A percentile compares a stretch with the other conserved stretches of the same genome.
These are phyloP conservation scores for Sorghum bicolor DNA, from an alignment of 176 grass and related monocot species.

Conservation along the genomic window DNA sequence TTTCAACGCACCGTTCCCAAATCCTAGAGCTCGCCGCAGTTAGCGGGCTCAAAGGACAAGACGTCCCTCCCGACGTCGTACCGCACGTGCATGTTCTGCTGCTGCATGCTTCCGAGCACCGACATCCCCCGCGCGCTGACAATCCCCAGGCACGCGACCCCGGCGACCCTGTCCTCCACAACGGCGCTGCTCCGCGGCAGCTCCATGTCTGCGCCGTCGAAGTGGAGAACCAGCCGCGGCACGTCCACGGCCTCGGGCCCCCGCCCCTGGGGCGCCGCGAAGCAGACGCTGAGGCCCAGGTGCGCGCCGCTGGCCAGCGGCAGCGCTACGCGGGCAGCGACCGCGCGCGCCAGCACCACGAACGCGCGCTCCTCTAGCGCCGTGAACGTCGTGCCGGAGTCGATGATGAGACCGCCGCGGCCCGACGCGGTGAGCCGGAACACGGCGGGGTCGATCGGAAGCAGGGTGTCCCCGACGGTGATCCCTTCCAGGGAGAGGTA, in stretches of 20 bases:
- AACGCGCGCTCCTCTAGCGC: conserved; percentile 42
- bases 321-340: conserved; percentile 17
- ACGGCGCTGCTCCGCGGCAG: conserved; percentile 30
- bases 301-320: conserved; percentile 33
- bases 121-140: conserved; percentile 38
- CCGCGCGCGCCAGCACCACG: conserved; percentile 11
- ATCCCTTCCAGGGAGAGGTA: conserved; percentile 46
- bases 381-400: conserved; percentile 52
- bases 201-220: conserved; percentile 58
- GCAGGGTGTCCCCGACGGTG: conserved; percentile 22
- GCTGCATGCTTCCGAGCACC: conserved; percentile 63
- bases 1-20: too few species aligned
- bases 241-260: conserved; percentile 6
- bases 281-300: conserved; percentile 53
- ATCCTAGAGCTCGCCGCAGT: conserved; percentile 25
- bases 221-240: conserved; percentile 56
- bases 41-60: conserved; percentile 47
- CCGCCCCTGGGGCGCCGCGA: conserved; percentile 10
- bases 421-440: conserved; percentile 31
- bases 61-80: conserved; percentile 42
- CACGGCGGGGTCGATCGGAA: conserved; percentile 42
- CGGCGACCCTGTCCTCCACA: conserved; percentile 11
- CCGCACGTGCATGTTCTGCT: conserved; percentile 62
- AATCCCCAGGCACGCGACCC: conserved; percentile 42
- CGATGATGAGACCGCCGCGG: conserved; percentile 44